phyloP scores from a whole-genome alignment of 139 green algal species.

The Mesotaenium endlicherianum region DNA sequence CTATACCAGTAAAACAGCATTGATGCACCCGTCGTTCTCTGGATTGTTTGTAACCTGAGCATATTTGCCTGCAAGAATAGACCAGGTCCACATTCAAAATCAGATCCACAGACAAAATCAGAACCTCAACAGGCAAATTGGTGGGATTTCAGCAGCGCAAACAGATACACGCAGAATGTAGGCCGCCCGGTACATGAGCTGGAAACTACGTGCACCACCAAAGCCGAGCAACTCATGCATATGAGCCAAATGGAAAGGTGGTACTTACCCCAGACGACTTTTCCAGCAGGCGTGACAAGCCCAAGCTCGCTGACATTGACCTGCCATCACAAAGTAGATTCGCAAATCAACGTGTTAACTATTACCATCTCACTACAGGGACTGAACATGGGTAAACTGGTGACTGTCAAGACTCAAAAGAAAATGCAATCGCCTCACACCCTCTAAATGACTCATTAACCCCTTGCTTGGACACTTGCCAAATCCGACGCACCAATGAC shows the following conservation, averaged over 20 bases:
- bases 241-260: constrained; percentile 50
- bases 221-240: constrained; percentile 1
- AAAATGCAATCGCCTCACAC: too few relatives aligned
- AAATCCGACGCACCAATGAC: too few relatives aligned
- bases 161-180: neutral
- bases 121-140: constrained; percentile 5
- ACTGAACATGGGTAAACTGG: too few relatives aligned
- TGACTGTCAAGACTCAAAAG: too few relatives aligned
- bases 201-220: neutral
- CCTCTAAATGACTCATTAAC: too few relatives aligned
- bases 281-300: constrained; percentile 95
- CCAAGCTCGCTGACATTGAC: constrained; percentile 98
- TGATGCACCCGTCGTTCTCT: constrained; percentile 98
- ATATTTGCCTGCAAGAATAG: constrained; percentile 52
- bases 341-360: too few relatives aligned
- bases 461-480: too few relatives aligned
- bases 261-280: constrained; percentile 98
- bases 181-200: neutral
- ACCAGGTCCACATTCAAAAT: too few relatives aligned
- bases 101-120: neutral
- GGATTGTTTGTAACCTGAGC: constrained; percentile 92
- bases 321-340: constrained; percentile 90
- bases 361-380: too few relatives aligned
- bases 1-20: constrained; percentile 95
- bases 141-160: neutral